Base-by-base conservation (phyloP, 345 rosid species). In the Arabis alpina region DNA sequence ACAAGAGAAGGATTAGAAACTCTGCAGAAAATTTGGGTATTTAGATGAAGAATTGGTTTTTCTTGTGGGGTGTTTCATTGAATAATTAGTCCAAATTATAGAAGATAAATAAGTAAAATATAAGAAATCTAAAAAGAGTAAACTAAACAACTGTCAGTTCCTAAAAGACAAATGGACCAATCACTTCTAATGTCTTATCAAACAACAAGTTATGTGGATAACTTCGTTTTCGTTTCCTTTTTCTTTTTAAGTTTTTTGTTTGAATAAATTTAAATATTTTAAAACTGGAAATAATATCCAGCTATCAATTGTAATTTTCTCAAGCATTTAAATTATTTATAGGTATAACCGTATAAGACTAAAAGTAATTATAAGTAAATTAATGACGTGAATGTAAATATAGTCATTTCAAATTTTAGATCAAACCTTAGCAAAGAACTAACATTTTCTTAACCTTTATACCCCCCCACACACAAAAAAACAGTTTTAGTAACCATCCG, bases 81-180 rank as follows among this genome's bases (percentile, higher is more conserved):
- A 45, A 57, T 56, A 24, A 23, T 48, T 34, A 57, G 41, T 70
- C 37, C 3, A 40, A 51, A 40, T 27, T 16, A 2, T 52, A 61
- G 45, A 32, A 37, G 54, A 61, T 9, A 57, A 42, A 54, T 28
- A 10, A 19, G 51, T 40, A 39, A 40, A 12, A 44, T 36, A 11
- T 15, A 24, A 15, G 70, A 32, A 58, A 37, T 42, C 42, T 54
- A 54, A 32, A 19, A 24, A 9, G 13, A 65, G 36, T 19, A 66
- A 66, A 70, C 76, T 68, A 70, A 77, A 73, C 79, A 77, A 75
- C 67, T 81, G 81, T 76, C 78, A 72, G 45, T 28, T 67, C 44
- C 36, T 9, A 32, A 56, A 25, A 45, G 80, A 80, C 84, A 76
- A 78, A 44, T 78, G 78, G 50, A 74, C 80, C 74, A 56, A 71